Percentiles rank a stretch among this genome's conserved stretches.
Evolutionary conservation across 2,329 filamentous ascomycete species (phyloP).

Genomic region (Penicillium sp.): DNA sequence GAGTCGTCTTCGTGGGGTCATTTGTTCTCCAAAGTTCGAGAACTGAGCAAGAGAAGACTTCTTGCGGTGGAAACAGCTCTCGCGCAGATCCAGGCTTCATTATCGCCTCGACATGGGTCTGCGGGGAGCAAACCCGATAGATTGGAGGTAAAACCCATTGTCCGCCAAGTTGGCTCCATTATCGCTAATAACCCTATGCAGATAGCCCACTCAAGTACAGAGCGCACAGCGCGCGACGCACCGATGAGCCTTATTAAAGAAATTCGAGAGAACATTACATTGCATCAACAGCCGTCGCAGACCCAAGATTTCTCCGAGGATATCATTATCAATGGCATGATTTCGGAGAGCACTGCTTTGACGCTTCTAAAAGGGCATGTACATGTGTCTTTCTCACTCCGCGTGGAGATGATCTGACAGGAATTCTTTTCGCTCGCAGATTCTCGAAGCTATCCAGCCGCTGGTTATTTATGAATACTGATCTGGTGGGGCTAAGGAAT

Average conservation of each 20-base stretch:
- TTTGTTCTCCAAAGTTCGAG: too few relatives aligned
- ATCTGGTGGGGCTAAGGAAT: constrained; percentile 1
- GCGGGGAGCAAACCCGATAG: background rate
- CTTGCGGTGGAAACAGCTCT: constrained; percentile 7
- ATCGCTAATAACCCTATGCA: background rate
- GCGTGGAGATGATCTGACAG: too few relatives aligned
- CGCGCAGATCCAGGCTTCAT: constrained; percentile 6
- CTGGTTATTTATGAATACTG: constrained; percentile 15
- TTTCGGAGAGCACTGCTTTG: constrained; percentile 9
- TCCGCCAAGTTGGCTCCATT: background rate
- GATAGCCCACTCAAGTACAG: constrained; percentile 4
- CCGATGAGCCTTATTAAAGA: constrained; percentile 20
- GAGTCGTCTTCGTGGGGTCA: too few relatives aligned
- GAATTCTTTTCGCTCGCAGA: constrained; percentile 4
- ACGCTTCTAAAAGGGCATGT: constrained; percentile 14
- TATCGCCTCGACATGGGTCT: background rate
- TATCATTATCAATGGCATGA: constrained; percentile 8
- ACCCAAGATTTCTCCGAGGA: constrained; percentile 7
- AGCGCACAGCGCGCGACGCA: constrained; percentile 16
- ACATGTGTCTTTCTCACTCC: too few relatives aligned
- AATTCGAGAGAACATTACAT: constrained; percentile 15
- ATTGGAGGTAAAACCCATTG: background rate
- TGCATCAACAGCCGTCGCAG: constrained; percentile 5
- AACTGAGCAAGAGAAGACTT: too few relatives aligned
- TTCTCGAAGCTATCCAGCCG: constrained; percentile 15